These are phyloP conservation scores for Mallotus japonicus DNA, from an alignment of 441 rosid genomes.

Conservation along the genomic window DNA sequence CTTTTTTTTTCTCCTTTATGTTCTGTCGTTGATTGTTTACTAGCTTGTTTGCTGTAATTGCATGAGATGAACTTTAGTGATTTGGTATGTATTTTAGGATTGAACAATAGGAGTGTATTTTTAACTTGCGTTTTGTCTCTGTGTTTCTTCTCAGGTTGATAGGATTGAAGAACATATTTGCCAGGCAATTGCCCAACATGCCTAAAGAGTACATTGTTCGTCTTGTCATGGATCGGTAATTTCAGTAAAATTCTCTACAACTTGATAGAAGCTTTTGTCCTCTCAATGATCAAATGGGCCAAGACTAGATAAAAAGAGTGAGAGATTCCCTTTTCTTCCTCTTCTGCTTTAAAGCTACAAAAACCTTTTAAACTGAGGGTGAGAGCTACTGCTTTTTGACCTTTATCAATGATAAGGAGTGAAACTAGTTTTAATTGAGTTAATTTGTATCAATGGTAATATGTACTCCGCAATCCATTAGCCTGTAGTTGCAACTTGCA, in stretches of 20 bases:
- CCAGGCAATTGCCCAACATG: slow-evolving; percentile 98
- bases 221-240: slow-evolving; percentile 97
- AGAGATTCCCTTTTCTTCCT: not conserved
- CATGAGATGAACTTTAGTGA: no score
- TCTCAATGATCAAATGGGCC: not conserved
- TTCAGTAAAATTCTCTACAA: slow-evolving; percentile 4
- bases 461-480: not conserved
- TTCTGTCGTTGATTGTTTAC: slow-evolving; percentile 3
- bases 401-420: not conserved
- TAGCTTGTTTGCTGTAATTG: not conserved
- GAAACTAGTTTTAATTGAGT: not conserved
- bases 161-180: slow-evolving; percentile 97
- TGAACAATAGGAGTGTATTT: not conserved
- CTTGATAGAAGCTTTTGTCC: not conserved
- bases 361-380: slow-evolving; percentile 5
- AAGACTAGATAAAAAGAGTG: not conserved
- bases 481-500: not conserved
- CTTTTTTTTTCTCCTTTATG: slow-evolving; percentile 4
- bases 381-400: not conserved
- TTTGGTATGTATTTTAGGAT: no score
- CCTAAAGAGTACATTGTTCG: slow-evolving; percentile 99
- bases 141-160: slow-evolving; percentile 62
- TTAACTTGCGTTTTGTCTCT: slow-evolving; percentile 1
- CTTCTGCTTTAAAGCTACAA: not conserved
- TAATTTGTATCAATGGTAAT: not conserved